Conservation (phyloP, 768 basidiomycete genomes). For the Scleroderma bovista region DNA sequence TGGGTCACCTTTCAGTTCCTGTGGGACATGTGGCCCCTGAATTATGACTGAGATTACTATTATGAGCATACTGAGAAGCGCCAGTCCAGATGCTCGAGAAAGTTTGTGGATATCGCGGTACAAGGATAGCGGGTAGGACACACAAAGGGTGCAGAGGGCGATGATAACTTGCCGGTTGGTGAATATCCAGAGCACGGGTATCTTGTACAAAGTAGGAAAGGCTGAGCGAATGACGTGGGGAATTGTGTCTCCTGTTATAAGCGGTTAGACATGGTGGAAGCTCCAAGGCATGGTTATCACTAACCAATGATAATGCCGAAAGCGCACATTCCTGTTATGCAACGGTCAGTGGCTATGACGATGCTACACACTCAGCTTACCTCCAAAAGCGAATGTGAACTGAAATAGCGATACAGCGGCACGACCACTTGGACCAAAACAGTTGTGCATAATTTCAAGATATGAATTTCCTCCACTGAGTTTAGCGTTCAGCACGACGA, state of each 20-base stretch:
- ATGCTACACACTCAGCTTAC: constrained; percentile 34
- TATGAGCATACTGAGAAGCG: constrained; percentile 88
- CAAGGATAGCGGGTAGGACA: constrained; percentile 92
- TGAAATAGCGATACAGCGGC: constrained; percentile 96
- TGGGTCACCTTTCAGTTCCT: constrained; percentile 73
- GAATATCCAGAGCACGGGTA: constrained; percentile 73
- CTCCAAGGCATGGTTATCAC: background rate
- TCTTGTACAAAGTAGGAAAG: constrained; percentile 63
- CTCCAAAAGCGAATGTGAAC: constrained; percentile 96
- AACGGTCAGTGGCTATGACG: constrained; percentile 2
- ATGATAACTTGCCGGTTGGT: constrained; percentile 89
- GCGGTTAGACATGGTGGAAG: background rate
- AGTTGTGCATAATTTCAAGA: constrained; percentile 90
- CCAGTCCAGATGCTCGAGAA: constrained; percentile 85
- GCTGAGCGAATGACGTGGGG: constrained; percentile 87
- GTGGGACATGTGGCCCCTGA: constrained; percentile 70
- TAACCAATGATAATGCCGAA: constrained; percentile 90
- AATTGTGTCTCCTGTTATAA: constrained; percentile 76
- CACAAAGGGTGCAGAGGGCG: constrained; percentile 73
- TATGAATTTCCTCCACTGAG: constrained; percentile 89
- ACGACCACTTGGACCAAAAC: constrained; percentile 87
- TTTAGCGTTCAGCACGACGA: constrained; percentile 95
- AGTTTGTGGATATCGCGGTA: constrained; percentile 98
- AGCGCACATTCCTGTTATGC: constrained; percentile 83
- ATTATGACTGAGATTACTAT: constrained; percentile 85